Percentiles rank a stretch among this genome's conserved stretches.
These are phyloP conservation scores for Vanderwaltozyma verrucispora DNA, from an alignment of 805 yeast genomes.

Conservation along the genomic window DNA sequence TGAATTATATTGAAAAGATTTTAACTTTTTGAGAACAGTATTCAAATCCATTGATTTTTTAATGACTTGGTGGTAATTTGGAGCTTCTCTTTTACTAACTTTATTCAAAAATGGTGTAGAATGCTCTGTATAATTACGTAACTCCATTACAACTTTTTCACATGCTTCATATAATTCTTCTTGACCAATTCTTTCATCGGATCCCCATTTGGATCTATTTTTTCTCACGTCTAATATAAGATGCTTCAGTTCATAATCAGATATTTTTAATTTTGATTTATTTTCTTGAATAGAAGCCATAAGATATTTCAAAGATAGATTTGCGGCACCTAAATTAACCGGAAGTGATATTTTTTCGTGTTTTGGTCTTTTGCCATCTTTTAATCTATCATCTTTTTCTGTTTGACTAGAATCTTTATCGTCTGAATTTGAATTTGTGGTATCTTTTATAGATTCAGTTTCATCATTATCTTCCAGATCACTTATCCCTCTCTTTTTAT, in stretches of 20 bases:
- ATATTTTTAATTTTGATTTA: conserved; percentile 61
- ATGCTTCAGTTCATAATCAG: conserved; percentile 75
- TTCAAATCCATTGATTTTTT: conserved; percentile 94
- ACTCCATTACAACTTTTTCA: conserved; percentile 84
- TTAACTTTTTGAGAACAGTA: conserved; percentile 85
- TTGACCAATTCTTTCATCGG: conserved; percentile 90
- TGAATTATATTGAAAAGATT: conserved; percentile 67
- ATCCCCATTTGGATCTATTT: conserved; percentile 96
- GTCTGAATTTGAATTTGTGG: too few relatives aligned
- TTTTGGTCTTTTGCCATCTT: conserved; percentile 17
- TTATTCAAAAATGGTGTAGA: conserved; percentile 91
- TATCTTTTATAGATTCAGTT: conserved; percentile 21
- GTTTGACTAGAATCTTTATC: too few relatives aligned
- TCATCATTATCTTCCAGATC: conserved; percentile 2
- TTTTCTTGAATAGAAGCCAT: conserved; percentile 67
- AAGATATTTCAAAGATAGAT: conserved; percentile 68
- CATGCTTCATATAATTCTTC: conserved; percentile 97
- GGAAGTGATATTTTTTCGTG: conserved; percentile 20
- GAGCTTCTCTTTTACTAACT: conserved; percentile 97
- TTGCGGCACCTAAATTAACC: conserved; percentile 61
- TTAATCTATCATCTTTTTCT: conserved; percentile 15
- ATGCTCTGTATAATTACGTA: conserved; percentile 89
- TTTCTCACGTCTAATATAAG: conserved; percentile 87
- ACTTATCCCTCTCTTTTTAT: conserved; percentile 4
- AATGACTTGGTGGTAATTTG: conserved; percentile 83